Conservation (phyloP, 2,329 filamentous ascomycete species). For the Neonectria sp. region DNA sequence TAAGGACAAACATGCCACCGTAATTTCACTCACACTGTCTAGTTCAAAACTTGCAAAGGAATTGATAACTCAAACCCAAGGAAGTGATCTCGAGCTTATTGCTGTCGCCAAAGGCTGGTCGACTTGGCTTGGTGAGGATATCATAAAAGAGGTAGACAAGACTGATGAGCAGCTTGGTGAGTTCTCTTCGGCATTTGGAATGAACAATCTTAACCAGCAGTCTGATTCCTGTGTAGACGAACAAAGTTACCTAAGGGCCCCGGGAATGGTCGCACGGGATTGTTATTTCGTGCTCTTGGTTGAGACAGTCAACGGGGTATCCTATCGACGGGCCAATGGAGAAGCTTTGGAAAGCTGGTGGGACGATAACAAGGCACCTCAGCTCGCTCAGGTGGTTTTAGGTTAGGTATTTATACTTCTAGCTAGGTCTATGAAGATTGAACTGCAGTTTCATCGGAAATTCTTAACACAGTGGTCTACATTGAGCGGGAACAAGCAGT, state of each 20-base stretch:
- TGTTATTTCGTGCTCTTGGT: constrained; percentile 21
- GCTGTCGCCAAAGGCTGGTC: constrained; percentile 31
- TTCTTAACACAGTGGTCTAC: no score
- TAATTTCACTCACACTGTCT: constrained; percentile 20
- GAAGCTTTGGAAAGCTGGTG: constrained; percentile 9
- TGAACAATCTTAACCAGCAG: rapidly evolving
- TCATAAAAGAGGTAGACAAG: not conserved
- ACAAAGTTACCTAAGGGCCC: not conserved
- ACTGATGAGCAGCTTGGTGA: not conserved
- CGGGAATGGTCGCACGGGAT: constrained; percentile 1
- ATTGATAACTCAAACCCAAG: not conserved
- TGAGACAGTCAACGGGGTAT: not conserved
- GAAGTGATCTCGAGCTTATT: constrained; percentile 6
- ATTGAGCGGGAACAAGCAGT: no score
- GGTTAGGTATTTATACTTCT: not conserved
- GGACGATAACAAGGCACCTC: not conserved
- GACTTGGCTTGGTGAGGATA: constrained; percentile 27
- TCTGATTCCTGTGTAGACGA: not conserved
- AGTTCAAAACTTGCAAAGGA: not conserved
- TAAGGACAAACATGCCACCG: not conserved
- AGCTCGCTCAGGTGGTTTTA: not conserved
- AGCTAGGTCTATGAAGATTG: no score
- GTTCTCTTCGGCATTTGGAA: not conserved
- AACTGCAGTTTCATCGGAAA: no score
- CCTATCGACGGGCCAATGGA: constrained; percentile 7